These are phyloP conservation scores for Vitis vinifera DNA, from an alignment of 164 flowering plant genomes.

Conservation along the genomic window DNA sequence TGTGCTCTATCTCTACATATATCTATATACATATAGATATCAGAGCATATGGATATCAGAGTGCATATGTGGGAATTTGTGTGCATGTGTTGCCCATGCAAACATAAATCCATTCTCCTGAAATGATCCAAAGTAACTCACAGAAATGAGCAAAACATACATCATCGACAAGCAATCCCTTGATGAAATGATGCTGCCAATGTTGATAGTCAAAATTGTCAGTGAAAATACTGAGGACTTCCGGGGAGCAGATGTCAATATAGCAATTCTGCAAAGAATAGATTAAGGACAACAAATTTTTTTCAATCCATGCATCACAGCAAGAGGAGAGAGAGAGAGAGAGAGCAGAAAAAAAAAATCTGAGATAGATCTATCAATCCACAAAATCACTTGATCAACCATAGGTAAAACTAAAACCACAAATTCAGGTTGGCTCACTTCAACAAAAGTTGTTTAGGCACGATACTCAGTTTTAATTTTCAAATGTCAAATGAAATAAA, in stretches of 20 bases:
- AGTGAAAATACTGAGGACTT: conserved; percentile 86
- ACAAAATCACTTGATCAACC: not conserved
- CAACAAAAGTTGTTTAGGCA: too few relatives aligned
- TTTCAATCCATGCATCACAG: not conserved
- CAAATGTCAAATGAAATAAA: too few relatives aligned
- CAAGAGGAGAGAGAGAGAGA: not conserved
- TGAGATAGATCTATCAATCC: not conserved
- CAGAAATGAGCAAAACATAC: too few relatives aligned
- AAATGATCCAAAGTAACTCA: too few relatives aligned
- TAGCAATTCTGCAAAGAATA: conserved; percentile 81
- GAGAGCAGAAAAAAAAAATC: not conserved
- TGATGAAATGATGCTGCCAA: conserved; percentile 93
- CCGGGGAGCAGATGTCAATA: conserved; percentile 91
- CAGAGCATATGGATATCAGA: too few relatives aligned
- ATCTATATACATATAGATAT: too few relatives aligned
- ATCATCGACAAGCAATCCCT: conserved; percentile 37
- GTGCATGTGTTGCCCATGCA: too few relatives aligned
- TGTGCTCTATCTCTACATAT: too few relatives aligned
- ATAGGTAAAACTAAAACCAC: not conserved
- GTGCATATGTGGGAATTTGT: too few relatives aligned
- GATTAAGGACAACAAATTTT: not conserved
- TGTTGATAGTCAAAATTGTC: conserved; percentile 99
- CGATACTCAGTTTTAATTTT: too few relatives aligned
- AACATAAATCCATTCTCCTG: too few relatives aligned
- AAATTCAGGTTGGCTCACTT: too few relatives aligned